These are phyloP conservation scores for Symbiodinium pilosum DNA, from an alignment of 73 alveolate species.

Conservation along the genomic window DNA sequence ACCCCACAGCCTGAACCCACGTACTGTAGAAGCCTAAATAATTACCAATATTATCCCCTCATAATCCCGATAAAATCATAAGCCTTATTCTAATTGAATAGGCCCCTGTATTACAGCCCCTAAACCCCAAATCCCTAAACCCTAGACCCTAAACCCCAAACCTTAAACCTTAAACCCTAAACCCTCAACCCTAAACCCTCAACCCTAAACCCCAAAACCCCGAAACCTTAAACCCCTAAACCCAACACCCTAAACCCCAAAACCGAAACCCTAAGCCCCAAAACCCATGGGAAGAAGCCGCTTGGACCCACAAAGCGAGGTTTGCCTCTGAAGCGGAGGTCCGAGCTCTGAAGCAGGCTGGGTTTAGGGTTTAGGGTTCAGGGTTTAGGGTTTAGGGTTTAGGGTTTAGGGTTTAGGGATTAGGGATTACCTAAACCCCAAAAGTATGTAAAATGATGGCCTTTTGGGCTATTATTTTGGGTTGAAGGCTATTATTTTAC, in stretches of 20 bases:
- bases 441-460: no score
- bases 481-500: background rate
- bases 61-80: background rate
- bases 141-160: background rate
- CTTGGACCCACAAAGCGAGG: no score
- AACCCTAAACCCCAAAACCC: background rate
- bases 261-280: no score
- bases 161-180: background rate
- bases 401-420: background rate
- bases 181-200: background rate
- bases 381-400: constrained; percentile 4
- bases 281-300: no score
- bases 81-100: background rate
- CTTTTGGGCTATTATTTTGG: background rate
- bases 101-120: background rate
- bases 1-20: background rate
- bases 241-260: background rate
- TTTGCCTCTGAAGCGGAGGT: no score
- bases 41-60: background rate
- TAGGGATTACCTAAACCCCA: no score
- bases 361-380: background rate
- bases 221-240: background rate
- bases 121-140: background rate
- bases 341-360: no score
- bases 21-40: background rate